Base-by-base conservation (phyloP, 2,329 filamentous ascomycete species). In the Penicillium crustosum region DNA sequence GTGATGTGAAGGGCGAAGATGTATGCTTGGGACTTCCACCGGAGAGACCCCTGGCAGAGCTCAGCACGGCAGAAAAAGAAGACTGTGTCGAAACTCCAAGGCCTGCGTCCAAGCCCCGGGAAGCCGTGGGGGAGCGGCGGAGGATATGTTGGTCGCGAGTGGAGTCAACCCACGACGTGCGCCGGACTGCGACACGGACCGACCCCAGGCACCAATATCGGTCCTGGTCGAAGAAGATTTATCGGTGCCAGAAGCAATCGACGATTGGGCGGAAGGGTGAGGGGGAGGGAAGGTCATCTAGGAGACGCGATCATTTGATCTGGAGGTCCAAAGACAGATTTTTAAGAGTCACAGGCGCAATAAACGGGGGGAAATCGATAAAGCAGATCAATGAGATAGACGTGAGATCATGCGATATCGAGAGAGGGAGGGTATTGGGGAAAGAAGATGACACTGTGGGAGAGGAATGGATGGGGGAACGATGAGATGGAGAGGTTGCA, bases 231-330 rank as follows among this genome's bases (percentile, higher is more conserved):
- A 76, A 66, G 76, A 77, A 67, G 74, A 73, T 69, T 78, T 78
- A 71, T 78, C 76, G 68, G 76, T 75, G 77, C 76, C 77, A 74
- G 78, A 78, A 78, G 76, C 76, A 78, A 78, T 79, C 75, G 76
- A 79, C 68, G 78, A 78, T 74, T 80, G 78, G 73, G 78, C 73
- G 72, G 78, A 78, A 76, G 74, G 75, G 70, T 76, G 77, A 75
- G 79, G 77, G 74, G 79, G 77, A 80, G 77, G 78, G 77, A 79
- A 79, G 79, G 76, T 83, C 81, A 83, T 83, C 79, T 82, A 79
- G 78, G 78, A 78, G 75, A 77, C 75, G 74, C 76, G 75, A 78
- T 78, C 78, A 80, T 79, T 79, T 78, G 76, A 78, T 76, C 74
- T 74, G 71, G 68, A 65, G 66, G 64, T 66, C 67, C 69, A 68